These are phyloP conservation scores for Penicillium sp. DNA, from an alignment of 2,329 filamentous ascomycete species.

Conservation along the genomic window DNA sequence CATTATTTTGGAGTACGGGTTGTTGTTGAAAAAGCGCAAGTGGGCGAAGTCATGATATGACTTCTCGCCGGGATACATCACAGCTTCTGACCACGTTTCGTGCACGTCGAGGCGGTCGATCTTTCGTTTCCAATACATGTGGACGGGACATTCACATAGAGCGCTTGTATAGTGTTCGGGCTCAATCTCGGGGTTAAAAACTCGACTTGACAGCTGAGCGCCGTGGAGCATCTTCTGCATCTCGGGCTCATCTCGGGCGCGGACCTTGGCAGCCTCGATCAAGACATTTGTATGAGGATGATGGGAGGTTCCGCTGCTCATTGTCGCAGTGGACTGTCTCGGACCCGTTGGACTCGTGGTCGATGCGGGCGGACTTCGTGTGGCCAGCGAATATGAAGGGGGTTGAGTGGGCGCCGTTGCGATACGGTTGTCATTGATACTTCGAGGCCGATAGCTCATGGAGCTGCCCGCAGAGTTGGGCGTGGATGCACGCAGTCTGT, in stretches of 20 bases:
- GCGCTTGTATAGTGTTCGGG: slow-evolving; percentile 47
- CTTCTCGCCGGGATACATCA: slow-evolving; percentile 48
- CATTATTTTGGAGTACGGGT: slow-evolving; percentile 36
- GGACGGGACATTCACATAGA: slow-evolving; percentile 43
- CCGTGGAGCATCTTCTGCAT: slow-evolving; percentile 45
- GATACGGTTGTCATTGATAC: background rate
- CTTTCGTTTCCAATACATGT: slow-evolving; percentile 41
- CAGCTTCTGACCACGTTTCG: slow-evolving; percentile 47
- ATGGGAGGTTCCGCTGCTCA: background rate
- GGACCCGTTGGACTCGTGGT: background rate
- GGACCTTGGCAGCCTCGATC: slow-evolving; percentile 38
- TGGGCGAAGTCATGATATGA: slow-evolving; percentile 31
- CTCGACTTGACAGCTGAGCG: slow-evolving; percentile 39
- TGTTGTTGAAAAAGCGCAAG: slow-evolving; percentile 24
- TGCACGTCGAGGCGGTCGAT: slow-evolving; percentile 37
- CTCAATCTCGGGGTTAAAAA: slow-evolving; percentile 50
- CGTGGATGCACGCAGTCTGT: background rate
- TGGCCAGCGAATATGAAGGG: background rate
- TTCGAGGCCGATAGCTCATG: background rate
- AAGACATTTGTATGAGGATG: slow-evolving; percentile 38
- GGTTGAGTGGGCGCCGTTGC: background rate
- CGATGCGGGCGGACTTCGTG: background rate
- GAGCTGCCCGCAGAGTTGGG: background rate
- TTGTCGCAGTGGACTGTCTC: background rate
- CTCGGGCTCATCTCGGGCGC: slow-evolving; percentile 44